Percentiles rank a stretch among this genome's conserved stretches.
phyloP scores from a whole-genome alignment of 1,284 basidiomycete species.

The Puccinia sorghi region DNA sequence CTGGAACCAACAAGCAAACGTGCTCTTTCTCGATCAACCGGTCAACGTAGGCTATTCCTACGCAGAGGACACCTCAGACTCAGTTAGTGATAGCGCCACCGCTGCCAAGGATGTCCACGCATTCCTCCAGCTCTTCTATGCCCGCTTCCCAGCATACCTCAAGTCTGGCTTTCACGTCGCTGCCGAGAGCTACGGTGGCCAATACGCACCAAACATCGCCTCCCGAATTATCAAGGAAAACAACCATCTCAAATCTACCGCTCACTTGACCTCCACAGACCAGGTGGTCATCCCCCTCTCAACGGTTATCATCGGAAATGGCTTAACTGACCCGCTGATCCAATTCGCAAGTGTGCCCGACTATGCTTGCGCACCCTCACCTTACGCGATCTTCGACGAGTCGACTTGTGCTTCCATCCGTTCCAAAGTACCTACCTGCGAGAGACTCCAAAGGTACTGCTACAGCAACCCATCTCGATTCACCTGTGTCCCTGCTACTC shows the following conservation, averaged over 20 bases:
- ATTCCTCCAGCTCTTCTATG: slow-evolving; percentile 59
- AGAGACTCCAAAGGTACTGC: slow-evolving; percentile 58
- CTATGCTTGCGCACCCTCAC: slow-evolving; percentile 70
- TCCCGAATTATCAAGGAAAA: slow-evolving; percentile 75
- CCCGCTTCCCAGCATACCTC: slow-evolving; percentile 57
- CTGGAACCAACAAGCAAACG: slow-evolving; percentile 57
- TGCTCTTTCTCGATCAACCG: slow-evolving; percentile 57
- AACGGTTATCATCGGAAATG: slow-evolving; percentile 78
- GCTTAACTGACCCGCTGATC: slow-evolving; percentile 73
- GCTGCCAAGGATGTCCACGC: slow-evolving; percentile 57
- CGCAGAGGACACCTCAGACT: slow-evolving; percentile 53
- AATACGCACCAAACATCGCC: slow-evolving; percentile 75
- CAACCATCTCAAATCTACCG: slow-evolving; percentile 58
- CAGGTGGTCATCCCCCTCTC: slow-evolving; percentile 69
- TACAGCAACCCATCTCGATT: slow-evolving; percentile 59
- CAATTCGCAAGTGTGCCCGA: slow-evolving; percentile 68
- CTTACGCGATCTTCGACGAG: slow-evolving; percentile 70
- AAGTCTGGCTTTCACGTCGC: slow-evolving; percentile 59
- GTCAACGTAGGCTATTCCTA: slow-evolving; percentile 57
- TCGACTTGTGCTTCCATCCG: slow-evolving; percentile 58
- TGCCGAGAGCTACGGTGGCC: slow-evolving; percentile 69
- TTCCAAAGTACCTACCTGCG: slow-evolving; percentile 58
- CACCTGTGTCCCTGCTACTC: slow-evolving; percentile 64
- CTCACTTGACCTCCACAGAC: slow-evolving; percentile 59
- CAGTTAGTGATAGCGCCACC: slow-evolving; percentile 53